Conservation (phyloP, 257 asterid genomes). For the Solanum phureja region DNA sequence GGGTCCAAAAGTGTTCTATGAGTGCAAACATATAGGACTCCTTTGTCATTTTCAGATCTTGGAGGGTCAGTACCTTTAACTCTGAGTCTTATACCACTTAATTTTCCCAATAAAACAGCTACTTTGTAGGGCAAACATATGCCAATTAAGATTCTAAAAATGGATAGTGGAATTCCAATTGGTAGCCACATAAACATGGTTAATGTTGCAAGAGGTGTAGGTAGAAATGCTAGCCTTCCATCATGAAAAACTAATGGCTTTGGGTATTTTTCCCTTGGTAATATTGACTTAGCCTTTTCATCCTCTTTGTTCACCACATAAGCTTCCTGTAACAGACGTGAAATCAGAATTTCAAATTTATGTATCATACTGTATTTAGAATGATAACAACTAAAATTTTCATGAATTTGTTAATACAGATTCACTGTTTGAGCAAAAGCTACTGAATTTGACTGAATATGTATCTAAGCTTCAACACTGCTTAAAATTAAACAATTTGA, state of each 20-base stretch:
- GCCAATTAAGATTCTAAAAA: slow-evolving; percentile 48
- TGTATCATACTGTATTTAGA: fast-evolving
- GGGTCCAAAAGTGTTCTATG: slow-evolving; percentile 87
- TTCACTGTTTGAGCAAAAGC: background rate
- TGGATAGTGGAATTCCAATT: slow-evolving; percentile 40
- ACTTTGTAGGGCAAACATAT: slow-evolving; percentile 41
- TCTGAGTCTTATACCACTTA: slow-evolving; percentile 35
- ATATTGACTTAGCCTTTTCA: slow-evolving; percentile 11
- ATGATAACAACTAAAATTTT: background rate
- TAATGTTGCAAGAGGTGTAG: slow-evolving; percentile 64
- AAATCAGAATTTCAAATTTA: background rate
- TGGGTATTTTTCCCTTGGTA: slow-evolving; percentile 62
- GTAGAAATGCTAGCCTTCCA: slow-evolving; percentile 77
- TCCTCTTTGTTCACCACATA: slow-evolving; percentile 50
- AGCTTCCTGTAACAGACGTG: slow-evolving; percentile 36
- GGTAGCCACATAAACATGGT: slow-evolving; percentile 84
- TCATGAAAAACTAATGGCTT: slow-evolving; percentile 86
- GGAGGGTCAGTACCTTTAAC: slow-evolving; percentile 24
- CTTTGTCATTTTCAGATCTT: slow-evolving; percentile 20
- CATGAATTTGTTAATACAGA: no score
- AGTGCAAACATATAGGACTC: slow-evolving; percentile 69
- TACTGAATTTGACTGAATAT: no score
- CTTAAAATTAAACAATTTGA: no score
- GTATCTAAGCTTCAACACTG: background rate
- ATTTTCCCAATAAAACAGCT: slow-evolving; percentile 26